Evolutionary conservation across 371 early-diverging fungal species (phyloP), one percentile per base, ranked within the genome.

Genomic region (Rhizopus delemar): DNA sequence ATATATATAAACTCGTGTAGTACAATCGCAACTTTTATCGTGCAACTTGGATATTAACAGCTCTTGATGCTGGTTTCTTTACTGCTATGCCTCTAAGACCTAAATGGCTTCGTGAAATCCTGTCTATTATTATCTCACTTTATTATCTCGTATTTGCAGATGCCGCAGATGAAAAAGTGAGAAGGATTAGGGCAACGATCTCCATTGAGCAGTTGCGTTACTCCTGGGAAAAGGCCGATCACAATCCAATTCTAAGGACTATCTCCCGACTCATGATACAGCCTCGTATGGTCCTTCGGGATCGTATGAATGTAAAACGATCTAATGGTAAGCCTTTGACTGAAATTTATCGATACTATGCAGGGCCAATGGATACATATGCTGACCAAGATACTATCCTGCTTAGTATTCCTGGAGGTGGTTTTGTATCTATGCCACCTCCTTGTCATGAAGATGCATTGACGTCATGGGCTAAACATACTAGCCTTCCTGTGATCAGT

Each of bases 51-150:
- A 80, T 97, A 39, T 64, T 94, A 60, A 93, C 93, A 8, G 93
- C 93, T 2, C 71, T 95, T 32, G 97, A 98, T 68, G 98, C 97
- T 3, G 98, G 97, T 0, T 97, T 96, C 69, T 88, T 93, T 68
- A 94, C 96, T 2, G 94, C 94, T 9, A 92, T 93, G 90, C 68
- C 80, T 34, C 75, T 96, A 32, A 80, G 81, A 22, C 94, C 95
- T 0, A 77, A 78, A 48, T 78, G 80, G 64, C 60, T 95, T 31
- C 82, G 93, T 7, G 91, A 97, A 64, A 64, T 89, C 3, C 66
- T 89, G 54, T 87, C 91, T 0, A 66, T 96, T 7, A 41, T 95
- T 7, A 92, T 95, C 62, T 82, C 92, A 0, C 51, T 85, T 9
- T 88, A 89, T 55, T 98, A 96, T 60, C 73, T 97, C 15, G 79